These are phyloP conservation scores for Liriodendron chinense DNA, from an alignment of 164 flowering plant species.

Conservation along the genomic window DNA sequence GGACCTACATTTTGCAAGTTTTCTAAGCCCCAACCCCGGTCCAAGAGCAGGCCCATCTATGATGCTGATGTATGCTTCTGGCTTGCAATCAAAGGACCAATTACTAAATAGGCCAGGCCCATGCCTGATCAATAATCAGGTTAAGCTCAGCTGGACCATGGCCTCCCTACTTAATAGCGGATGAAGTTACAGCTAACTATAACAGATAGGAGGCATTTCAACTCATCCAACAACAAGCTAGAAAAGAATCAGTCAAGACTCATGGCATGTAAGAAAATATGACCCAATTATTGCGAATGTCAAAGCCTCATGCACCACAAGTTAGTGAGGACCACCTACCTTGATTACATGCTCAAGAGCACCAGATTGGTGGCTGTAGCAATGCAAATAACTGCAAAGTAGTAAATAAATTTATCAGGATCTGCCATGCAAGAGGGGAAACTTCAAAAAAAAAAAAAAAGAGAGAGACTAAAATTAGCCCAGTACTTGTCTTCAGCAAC, in stretches of 20 bases:
- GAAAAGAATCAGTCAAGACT: neutral
- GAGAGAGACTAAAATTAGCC: neutral
- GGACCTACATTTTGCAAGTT: too few relatives aligned
- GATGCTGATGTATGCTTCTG: too few relatives aligned
- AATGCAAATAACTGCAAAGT: slow-evolving; percentile 76
- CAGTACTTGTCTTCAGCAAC: slow-evolving; percentile 91
- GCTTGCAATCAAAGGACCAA: too few relatives aligned
- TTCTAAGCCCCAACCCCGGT: too few relatives aligned
- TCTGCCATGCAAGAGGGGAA: neutral
- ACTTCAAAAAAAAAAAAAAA: neutral
- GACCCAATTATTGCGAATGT: neutral
- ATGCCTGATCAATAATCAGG: too few relatives aligned
- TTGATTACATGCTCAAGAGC: slow-evolving; percentile 96
- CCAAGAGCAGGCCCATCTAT: too few relatives aligned
- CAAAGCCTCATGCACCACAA: neutral
- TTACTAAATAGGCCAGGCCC: too few relatives aligned
- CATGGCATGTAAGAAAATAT: neutral
- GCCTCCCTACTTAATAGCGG: too few relatives aligned
- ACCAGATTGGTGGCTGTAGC: slow-evolving; percentile 92
- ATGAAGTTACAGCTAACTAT: neutral
- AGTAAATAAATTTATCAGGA: neutral
- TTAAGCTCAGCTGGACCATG: too few relatives aligned
- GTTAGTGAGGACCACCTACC: slow-evolving; percentile 32
- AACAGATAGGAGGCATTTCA: neutral
- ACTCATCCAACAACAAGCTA: neutral